Evolutionary conservation across 2,329 filamentous ascomycete genomes (phyloP).

Genomic region (Didymellaceae sp.): DNA sequence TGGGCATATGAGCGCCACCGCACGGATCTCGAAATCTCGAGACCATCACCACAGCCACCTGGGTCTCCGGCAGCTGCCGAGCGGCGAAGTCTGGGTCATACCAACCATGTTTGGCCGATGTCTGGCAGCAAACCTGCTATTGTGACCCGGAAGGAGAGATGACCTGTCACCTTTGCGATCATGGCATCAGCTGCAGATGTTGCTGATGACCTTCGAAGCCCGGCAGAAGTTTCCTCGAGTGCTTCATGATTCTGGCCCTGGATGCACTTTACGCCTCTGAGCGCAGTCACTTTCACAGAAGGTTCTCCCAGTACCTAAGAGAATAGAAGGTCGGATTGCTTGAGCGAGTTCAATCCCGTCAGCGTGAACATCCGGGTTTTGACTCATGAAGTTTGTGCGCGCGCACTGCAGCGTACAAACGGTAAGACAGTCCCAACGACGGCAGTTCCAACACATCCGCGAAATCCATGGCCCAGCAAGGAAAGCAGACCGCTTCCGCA

Average conservation of each 20-base stretch:
- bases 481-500: slow-evolving; percentile 6
- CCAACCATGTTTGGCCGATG: neutral
- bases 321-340: no score
- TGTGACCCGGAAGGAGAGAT: neutral
- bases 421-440: slow-evolving; percentile 1
- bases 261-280: no score
- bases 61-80: slow-evolving; percentile 14
- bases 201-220: no score
- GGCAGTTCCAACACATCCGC: slow-evolving; percentile 1
- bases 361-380: no score
- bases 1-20: slow-evolving; percentile 17
- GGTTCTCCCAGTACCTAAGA: no score
- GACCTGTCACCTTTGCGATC: neutral
- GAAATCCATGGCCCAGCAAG: neutral
- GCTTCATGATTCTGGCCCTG: neutral
- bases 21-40: slow-evolving; percentile 11
- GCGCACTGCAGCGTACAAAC: slow-evolving; percentile 8
- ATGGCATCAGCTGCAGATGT: neutral
- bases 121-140: slow-evolving; percentile 1
- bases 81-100: slow-evolving; percentile 3
- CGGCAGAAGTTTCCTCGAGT: no score
- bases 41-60: slow-evolving; percentile 18
- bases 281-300: neutral
- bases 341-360: no score
- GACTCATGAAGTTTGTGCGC: no score